Conservation (phyloP, 1,284 basidiomycete species). For the Heterobasidion parviporum region DNA sequence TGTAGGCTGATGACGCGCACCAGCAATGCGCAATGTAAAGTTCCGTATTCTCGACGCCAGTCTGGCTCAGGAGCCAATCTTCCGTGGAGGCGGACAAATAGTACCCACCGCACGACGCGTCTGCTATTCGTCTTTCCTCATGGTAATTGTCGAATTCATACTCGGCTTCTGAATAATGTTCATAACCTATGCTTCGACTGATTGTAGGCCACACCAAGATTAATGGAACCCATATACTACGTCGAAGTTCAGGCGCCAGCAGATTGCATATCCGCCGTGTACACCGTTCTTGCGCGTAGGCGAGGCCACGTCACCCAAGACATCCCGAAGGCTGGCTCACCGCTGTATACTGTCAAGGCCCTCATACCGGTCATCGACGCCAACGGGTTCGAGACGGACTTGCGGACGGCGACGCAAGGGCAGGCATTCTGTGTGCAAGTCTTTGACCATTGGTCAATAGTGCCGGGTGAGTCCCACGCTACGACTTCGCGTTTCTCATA, state of each 20-base stretch:
- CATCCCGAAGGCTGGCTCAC: conserved; percentile 94
- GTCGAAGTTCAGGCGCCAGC: conserved; percentile 98
- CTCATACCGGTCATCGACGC: conserved; percentile 97
- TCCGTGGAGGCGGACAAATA: conserved; percentile 96
- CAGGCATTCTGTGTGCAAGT: conserved; percentile 95
- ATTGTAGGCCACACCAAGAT: conserved; percentile 73
- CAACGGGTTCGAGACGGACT: conserved; percentile 97
- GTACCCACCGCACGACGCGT: conserved; percentile 96
- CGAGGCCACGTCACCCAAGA: conserved; percentile 98
- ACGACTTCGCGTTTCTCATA: conserved; percentile 8
- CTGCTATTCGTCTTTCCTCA: conserved; percentile 98
- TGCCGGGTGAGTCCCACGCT: conserved; percentile 61
- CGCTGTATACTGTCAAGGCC: conserved; percentile 95
- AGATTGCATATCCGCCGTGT: conserved; percentile 97
- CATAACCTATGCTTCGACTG: neutral
- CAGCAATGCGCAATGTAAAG: conserved; percentile 97
- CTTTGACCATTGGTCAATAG: conserved; percentile 98
- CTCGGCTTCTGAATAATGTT: neutral
- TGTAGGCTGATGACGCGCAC: neutral
- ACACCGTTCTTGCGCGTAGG: conserved; percentile 92
- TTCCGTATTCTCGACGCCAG: conserved; percentile 92
- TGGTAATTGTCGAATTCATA: conserved; percentile 45
- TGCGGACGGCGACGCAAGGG: conserved; percentile 94
- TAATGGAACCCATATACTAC: conserved; percentile 97
- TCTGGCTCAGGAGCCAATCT: conserved; percentile 91